Evolutionary conservation across 1,139 yeast genomes (phyloP).

Genomic region (Saccharomyces hybrid): DNA sequence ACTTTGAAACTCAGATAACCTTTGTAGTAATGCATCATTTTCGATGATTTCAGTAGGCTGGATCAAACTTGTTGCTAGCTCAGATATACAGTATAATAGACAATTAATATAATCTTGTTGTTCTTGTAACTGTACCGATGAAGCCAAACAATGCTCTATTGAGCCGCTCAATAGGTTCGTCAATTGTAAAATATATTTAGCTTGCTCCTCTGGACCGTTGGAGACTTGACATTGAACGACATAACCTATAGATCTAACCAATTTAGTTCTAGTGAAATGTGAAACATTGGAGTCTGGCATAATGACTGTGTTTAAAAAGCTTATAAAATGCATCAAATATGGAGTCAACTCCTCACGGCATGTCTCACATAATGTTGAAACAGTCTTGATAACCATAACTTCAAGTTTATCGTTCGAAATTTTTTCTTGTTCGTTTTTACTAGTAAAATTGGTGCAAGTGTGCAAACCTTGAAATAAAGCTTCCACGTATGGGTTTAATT

Average conservation of each 20-base stretch:
- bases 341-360: slow-evolving; percentile 43
- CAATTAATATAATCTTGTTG: slow-evolving; percentile 39
- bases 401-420: slow-evolving; percentile 23
- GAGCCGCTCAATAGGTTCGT: slow-evolving; percentile 24
- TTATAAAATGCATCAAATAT: slow-evolving; percentile 46
- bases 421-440: slow-evolving; percentile 4
- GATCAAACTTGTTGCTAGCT: slow-evolving; percentile 60
- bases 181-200: slow-evolving; percentile 27
- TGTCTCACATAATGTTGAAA: slow-evolving; percentile 52
- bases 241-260: slow-evolving; percentile 54
- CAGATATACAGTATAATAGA: slow-evolving; percentile 52
- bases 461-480: slow-evolving; percentile 38
- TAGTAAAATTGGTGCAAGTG: slow-evolving; percentile 15
- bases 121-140: slow-evolving; percentile 12
- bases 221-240: slow-evolving; percentile 45
- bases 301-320: slow-evolving; percentile 46
- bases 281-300: slow-evolving; percentile 38
- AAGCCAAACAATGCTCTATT: slow-evolving; percentile 16
- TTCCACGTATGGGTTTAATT: slow-evolving; percentile 44
- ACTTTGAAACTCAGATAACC: slow-evolving; percentile 27
- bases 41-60: slow-evolving; percentile 45
- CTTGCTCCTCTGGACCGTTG: slow-evolving; percentile 38
- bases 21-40: slow-evolving; percentile 28
- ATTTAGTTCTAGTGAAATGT: slow-evolving; percentile 48
- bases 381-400: slow-evolving; percentile 47